phyloP scores from a whole-genome alignment of 805 yeast genomes.

The Torulaspora maleeae region DNA sequence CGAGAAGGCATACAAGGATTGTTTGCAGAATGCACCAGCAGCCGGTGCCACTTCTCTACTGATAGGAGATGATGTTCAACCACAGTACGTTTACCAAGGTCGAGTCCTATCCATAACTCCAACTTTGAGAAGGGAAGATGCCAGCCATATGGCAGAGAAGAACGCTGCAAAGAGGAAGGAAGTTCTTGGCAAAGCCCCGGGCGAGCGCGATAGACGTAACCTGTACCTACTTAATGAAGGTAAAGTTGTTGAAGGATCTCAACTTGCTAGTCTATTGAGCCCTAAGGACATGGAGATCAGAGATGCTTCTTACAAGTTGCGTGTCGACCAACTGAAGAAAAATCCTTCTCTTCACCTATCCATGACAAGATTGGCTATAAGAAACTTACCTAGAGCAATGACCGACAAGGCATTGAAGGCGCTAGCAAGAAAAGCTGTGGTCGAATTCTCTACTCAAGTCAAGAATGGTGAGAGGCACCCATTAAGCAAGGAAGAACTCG shows the following conservation, averaged over 20 bases:
- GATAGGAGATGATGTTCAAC: constrained; percentile 87
- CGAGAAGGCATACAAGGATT: constrained; percentile 57
- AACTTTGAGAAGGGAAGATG: constrained; percentile 83
- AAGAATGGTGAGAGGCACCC: constrained; percentile 71
- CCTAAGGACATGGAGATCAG: constrained; percentile 78
- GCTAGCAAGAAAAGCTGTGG: constrained; percentile 89
- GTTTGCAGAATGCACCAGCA: constrained; percentile 76
- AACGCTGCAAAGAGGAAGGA: constrained; percentile 71
- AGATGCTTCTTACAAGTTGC: constrained; percentile 76
- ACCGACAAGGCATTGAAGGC: constrained; percentile 83
- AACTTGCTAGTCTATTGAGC: constrained; percentile 64
- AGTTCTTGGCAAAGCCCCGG: constrained; percentile 72
- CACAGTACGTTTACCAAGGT: constrained; percentile 87
- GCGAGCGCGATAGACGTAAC: constrained; percentile 78
- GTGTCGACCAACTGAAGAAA: constrained; percentile 85
- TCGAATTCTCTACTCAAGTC: constrained; percentile 88
- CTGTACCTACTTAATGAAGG: constrained; percentile 90
- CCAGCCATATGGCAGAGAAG: constrained; percentile 65
- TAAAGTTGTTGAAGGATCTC: constrained; percentile 74
- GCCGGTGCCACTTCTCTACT: constrained; percentile 59
- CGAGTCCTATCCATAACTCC: constrained; percentile 79
- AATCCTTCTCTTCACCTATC: constrained; percentile 90
- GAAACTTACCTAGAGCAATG: constrained; percentile 93
- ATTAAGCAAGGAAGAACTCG: constrained; percentile 80
- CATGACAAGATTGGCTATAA: constrained; percentile 88